Percentiles rank a stretch among this genome's conserved stretches.
These are phyloP conservation scores for Pisolithus albus DNA, from an alignment of 768 basidiomycete species.

Conservation along the genomic window DNA sequence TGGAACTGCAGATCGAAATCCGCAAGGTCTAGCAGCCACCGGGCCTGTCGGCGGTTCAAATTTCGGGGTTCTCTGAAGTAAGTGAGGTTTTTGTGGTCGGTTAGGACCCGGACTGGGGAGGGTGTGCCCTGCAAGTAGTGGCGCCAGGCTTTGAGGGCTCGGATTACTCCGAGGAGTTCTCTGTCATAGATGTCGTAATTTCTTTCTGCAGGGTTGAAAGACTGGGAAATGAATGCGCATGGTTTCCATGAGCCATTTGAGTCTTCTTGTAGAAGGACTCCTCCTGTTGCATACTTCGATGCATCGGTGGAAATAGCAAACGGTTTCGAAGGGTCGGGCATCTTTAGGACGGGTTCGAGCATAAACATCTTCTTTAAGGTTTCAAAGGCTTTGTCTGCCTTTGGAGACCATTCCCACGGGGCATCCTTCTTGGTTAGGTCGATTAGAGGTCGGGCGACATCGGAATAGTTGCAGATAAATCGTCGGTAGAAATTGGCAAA, in stretches of 20 bases:
- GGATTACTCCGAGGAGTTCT: background rate
- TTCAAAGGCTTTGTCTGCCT: background rate
- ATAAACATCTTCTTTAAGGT: background rate
- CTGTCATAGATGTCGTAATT: background rate
- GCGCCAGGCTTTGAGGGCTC: background rate
- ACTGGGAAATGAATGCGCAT: background rate
- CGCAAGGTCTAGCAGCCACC: no score
- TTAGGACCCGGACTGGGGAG: no score
- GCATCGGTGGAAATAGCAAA: background rate
- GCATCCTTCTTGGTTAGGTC: background rate
- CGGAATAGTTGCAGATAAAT: background rate
- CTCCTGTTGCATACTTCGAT: background rate
- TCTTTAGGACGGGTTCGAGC: background rate
- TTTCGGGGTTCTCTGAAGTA: no score
- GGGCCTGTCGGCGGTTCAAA: no score
- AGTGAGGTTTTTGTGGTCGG: no score
- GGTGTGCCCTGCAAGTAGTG: no score
- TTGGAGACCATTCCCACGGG: background rate
- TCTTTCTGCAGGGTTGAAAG: background rate
- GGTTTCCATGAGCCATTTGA: no score
- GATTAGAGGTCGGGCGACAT: background rate
- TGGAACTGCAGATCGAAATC: no score
- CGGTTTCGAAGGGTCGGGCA: background rate
- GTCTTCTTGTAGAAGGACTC: no score
- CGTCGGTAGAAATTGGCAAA: background rate